Conservation (phyloP, 2,329 filamentous ascomycete species). For the Cyphellophora europaea region DNA sequence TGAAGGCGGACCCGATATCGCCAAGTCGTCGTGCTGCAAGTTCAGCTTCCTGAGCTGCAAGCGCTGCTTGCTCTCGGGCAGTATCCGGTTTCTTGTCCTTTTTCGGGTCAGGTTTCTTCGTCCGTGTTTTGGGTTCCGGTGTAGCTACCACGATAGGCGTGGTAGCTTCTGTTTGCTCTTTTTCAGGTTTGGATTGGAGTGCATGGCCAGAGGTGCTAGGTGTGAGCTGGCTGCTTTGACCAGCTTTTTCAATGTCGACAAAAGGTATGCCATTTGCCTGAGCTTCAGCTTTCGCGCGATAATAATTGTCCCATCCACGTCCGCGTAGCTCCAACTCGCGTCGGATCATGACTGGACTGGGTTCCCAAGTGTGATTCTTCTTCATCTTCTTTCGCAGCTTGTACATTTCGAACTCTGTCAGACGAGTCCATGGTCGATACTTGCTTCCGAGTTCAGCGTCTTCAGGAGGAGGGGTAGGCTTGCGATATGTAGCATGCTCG, state of each 20-base stretch:
- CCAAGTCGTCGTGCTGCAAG: constrained; percentile 28
- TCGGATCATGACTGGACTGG: constrained; percentile 57
- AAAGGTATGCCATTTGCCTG: constrained; percentile 44
- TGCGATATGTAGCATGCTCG: constrained; percentile 14
- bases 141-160: constrained; percentile 4
- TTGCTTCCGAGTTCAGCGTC: constrained; percentile 52
- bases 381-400: constrained; percentile 60
- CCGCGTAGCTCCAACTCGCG: constrained; percentile 52
- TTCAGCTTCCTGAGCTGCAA: constrained; percentile 28
- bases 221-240: not conserved
- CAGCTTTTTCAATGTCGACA: constrained; percentile 39
- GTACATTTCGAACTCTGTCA: constrained; percentile 61
- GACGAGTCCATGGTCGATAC: constrained; percentile 53
- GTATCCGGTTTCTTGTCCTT: constrained; percentile 43
- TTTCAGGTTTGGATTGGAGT: too few relatives aligned
- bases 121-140: constrained; percentile 9
- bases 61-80: constrained; percentile 39
- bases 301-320: constrained; percentile 43
- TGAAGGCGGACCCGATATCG: constrained; percentile 28
- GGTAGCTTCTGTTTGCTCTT: not conserved
- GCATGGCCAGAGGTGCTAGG: too few relatives aligned
- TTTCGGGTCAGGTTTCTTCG: constrained; percentile 51
- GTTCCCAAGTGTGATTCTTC: constrained; percentile 61
- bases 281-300: constrained; percentile 40
- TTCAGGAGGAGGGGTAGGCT: constrained; percentile 42